Percentiles rank a stretch among this genome's conserved stretches.
Conservation (phyloP, 345 rosid genomes). For the Murraya paniculata region DNA sequence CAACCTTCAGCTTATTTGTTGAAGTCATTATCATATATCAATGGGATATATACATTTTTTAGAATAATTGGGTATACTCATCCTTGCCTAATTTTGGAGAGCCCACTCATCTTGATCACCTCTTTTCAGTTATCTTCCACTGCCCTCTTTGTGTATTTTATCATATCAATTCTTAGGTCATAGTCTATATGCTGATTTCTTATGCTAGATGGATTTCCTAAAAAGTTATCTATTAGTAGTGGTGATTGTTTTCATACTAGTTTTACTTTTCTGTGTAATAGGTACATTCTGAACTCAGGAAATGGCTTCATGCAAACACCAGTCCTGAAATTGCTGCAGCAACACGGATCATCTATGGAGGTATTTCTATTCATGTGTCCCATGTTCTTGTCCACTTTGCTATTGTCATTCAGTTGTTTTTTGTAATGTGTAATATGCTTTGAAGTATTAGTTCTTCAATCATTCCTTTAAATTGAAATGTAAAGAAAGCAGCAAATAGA, state of each 20-base stretch:
- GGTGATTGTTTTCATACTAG: neutral
- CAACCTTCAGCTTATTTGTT: neutral
- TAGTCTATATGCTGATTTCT: neutral
- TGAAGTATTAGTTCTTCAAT: neutral
- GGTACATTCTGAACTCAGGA: conserved; percentile 85
- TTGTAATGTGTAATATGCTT: neutral
- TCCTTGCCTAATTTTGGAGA: neutral
- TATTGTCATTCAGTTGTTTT: neutral
- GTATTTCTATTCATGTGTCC: conserved; percentile 31
- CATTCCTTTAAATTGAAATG: neutral
- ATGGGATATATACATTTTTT: neutral
- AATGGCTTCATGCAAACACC: conserved; percentile 71
- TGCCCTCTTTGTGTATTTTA: neutral
- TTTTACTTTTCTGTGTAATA: conserved; percentile 19
- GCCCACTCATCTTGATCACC: neutral
- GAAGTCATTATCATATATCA: neutral
- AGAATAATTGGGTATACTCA: neutral
- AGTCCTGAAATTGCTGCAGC: conserved; percentile 70
- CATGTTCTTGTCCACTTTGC: neutral
- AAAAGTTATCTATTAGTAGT: neutral
- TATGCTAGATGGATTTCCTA: neutral
- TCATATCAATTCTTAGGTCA: neutral
- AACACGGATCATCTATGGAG: conserved; percentile 88
- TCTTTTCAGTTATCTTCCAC: neutral
- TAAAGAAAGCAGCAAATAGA: neutral